Evolutionary conservation across 2,329 filamentous ascomycete genomes (phyloP).

Genomic region (Arthrobotrys entomopaga): DNA sequence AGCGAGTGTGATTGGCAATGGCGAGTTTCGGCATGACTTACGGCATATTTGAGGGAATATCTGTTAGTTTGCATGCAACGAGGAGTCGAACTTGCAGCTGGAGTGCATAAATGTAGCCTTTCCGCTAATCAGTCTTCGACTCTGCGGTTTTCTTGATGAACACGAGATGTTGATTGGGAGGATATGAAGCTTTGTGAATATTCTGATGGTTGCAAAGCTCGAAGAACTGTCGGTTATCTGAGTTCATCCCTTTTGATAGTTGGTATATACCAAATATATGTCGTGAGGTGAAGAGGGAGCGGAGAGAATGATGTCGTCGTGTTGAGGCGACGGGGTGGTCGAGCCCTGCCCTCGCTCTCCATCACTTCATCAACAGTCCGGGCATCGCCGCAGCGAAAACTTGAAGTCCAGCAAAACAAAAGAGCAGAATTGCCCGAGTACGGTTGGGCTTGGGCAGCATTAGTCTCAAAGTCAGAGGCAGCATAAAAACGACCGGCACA

Average conservation of each 20-base stretch:
- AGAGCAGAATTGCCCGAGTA: too few relatives aligned
- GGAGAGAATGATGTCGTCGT: not conserved
- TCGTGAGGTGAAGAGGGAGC: not conserved
- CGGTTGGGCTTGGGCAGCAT: too few relatives aligned
- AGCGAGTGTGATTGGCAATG: not conserved
- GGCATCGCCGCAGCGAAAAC: too few relatives aligned
- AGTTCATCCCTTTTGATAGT: too few relatives aligned
- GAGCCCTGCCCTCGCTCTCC: not conserved
- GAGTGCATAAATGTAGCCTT: not conserved
- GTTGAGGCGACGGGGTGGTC: not conserved
- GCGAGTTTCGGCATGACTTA: constrained; percentile 2
- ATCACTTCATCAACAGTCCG: not conserved
- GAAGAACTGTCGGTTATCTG: not conserved
- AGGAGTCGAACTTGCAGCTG: not conserved
- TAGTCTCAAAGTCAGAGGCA: too few relatives aligned
- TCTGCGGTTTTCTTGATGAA: too few relatives aligned
- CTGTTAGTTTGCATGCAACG: not conserved
- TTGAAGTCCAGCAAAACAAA: too few relatives aligned
- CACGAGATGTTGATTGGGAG: not conserved
- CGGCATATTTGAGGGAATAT: constrained; percentile 15
- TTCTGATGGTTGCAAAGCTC: not conserved
- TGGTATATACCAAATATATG: too few relatives aligned
- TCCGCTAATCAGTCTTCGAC: too few relatives aligned
- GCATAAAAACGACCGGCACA: too few relatives aligned
- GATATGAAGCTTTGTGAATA: not conserved